Evolutionary conservation across 2,329 filamentous ascomycete genomes (phyloP).

Genomic region (Fusarium nelsonii): DNA sequence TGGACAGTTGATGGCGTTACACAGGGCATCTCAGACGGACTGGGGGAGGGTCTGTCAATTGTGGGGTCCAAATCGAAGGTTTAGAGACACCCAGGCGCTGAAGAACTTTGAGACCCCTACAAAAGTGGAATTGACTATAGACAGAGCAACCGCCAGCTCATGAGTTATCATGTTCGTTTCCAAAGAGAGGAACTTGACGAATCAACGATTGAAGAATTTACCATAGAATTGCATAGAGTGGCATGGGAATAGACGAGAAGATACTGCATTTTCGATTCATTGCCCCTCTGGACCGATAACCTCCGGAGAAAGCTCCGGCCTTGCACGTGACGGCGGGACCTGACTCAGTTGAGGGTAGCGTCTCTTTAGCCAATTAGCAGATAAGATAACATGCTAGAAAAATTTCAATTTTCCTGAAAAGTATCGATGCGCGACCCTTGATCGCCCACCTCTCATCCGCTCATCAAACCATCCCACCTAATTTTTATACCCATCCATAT

Average conservation of each 20-base stretch:
- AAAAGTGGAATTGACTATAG: slow-evolving; percentile 6
- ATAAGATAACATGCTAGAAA: slow-evolving; percentile 30
- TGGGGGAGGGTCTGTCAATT: slow-evolving; percentile 56
- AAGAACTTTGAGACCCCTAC: neutral
- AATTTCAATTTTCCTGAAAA: slow-evolving; percentile 21
- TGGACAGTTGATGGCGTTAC: slow-evolving; percentile 75
- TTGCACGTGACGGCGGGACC: slow-evolving; percentile 23
- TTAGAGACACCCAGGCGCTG: neutral
- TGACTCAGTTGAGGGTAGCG: slow-evolving; percentile 16
- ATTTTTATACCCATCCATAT: slow-evolving; percentile 23
- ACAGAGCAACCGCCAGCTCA: neutral
- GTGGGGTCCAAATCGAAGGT: slow-evolving; percentile 34
- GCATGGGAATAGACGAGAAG: neutral
- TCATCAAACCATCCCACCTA: slow-evolving; percentile 16
- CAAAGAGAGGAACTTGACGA: neutral
- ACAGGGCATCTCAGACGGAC: slow-evolving; percentile 75
- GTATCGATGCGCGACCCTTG: slow-evolving; percentile 27
- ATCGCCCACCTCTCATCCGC: slow-evolving; percentile 29
- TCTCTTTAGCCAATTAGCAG: slow-evolving; percentile 8
- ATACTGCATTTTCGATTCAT: slow-evolving; percentile 2
- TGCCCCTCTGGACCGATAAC: neutral
- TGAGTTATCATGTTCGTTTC: neutral
- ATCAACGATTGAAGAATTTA: neutral
- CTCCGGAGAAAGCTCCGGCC: neutral
- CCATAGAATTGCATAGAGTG: slow-evolving; percentile 4